Percentiles rank a stretch among this genome's conserved stretches.
These are phyloP conservation scores for Ogataea zsoltii DNA, from an alignment of 805 yeast species.

Conservation along the genomic window DNA sequence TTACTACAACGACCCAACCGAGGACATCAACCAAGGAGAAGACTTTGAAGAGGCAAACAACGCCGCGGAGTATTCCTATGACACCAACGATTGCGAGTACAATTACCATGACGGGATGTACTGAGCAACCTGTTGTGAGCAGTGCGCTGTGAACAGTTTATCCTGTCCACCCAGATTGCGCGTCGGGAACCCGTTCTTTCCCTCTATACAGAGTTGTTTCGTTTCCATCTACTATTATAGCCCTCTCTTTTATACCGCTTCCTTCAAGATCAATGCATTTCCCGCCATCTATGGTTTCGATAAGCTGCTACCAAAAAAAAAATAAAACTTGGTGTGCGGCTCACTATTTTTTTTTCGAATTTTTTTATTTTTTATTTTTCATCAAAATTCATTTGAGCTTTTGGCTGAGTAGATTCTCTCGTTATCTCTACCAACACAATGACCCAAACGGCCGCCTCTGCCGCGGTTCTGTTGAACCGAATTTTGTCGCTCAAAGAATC, in stretches of 20 bases:
- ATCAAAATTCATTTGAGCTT: too few relatives aligned
- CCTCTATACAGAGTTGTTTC: constrained; percentile 10
- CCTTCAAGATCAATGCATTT: not conserved
- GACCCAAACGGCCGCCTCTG: constrained; percentile 33
- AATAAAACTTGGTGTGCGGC: constrained; percentile 5
- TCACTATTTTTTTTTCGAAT: not conserved
- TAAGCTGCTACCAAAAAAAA: constrained; percentile 3
- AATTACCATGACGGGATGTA: constrained; percentile 22
- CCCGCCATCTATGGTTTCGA: not conserved
- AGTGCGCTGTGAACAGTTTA: too few relatives aligned
- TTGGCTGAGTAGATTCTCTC: too few relatives aligned
- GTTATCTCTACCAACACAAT: constrained; percentile 9
- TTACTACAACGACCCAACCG: constrained; percentile 36
- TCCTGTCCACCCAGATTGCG: too few relatives aligned
- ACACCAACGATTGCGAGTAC: constrained; percentile 19
- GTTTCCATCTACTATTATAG: not conserved
- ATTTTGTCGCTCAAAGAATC: constrained; percentile 68
- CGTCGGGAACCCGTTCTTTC: not conserved
- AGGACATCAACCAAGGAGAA: constrained; percentile 23
- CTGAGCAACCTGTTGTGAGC: too few relatives aligned
- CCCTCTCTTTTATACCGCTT: constrained; percentile 4
- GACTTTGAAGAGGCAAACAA: constrained; percentile 20
- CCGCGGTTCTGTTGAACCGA: constrained; percentile 63
- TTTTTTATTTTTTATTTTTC: too few relatives aligned
- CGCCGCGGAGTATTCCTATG: constrained; percentile 21